These are phyloP conservation scores for Hypoxylon sp. DNA, from an alignment of 2,329 filamentous ascomycete genomes.

Conservation along the genomic window DNA sequence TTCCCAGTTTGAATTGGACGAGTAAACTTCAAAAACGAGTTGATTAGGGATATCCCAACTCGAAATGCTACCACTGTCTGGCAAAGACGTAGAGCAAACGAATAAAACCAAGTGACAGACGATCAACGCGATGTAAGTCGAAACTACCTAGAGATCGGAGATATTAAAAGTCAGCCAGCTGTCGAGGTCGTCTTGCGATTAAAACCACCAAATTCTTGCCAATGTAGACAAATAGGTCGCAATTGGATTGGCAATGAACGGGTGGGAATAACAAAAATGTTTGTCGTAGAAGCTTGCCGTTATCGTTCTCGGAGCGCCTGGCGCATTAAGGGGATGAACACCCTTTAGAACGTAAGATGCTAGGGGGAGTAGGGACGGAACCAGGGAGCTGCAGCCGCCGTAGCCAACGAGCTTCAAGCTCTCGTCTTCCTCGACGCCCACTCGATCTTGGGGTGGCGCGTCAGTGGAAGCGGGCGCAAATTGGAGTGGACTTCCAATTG, in stretches of 20 bases:
- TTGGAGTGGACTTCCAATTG: constrained; percentile 35
- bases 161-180: constrained; percentile 39
- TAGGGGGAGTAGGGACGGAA: constrained; percentile 19
- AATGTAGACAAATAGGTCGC: constrained; percentile 22
- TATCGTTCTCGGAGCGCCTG: constrained; percentile 6
- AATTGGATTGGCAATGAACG: constrained; percentile 26
- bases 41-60: constrained; percentile 26
- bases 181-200: constrained; percentile 22
- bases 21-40: constrained; percentile 24
- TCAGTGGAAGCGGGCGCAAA: constrained; percentile 31
- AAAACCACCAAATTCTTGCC: constrained; percentile 23
- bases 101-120: constrained; percentile 32
- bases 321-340: constrained; percentile 34
- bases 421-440: constrained; percentile 28
- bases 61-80: constrained; percentile 21
- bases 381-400: constrained; percentile 31
- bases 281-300: constrained; percentile 15
- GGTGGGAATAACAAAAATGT: constrained; percentile 22
- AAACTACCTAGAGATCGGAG: constrained; percentile 35
- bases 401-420: constrained; percentile 41
- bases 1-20: constrained; percentile 30
- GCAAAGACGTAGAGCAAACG: constrained; percentile 28
- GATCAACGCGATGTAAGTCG: constrained; percentile 40
- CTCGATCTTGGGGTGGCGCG: constrained; percentile 27
- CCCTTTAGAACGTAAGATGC: constrained; percentile 24